Evolutionary conservation across 805 yeast genomes (phyloP).

Genomic region (Barnettozyma pratensis): DNA sequence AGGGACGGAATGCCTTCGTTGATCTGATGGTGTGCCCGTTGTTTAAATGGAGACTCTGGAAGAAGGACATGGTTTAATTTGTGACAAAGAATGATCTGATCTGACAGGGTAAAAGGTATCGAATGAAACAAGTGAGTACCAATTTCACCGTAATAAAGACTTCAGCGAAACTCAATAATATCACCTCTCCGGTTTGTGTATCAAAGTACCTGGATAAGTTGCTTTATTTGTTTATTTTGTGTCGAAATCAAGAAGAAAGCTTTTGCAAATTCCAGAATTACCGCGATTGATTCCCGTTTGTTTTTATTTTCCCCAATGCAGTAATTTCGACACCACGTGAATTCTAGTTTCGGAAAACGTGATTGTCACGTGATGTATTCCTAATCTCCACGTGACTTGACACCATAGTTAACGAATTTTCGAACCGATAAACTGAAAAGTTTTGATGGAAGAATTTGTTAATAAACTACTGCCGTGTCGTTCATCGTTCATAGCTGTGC

Average conservation of each 20-base stretch:
- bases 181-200: too few relatives aligned
- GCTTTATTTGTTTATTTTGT: neutral
- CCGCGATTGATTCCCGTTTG: neutral
- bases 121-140: too few relatives aligned
- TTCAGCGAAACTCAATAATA: too few relatives aligned
- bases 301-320: neutral
- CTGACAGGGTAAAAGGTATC: neutral
- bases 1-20: conserved; percentile 37
- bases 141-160: too few relatives aligned
- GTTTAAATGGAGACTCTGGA: conserved; percentile 34
- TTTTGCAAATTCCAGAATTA: conserved; percentile 3
- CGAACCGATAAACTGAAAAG: neutral
- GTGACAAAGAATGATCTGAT: conserved; percentile 3
- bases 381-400: conserved; percentile 4
- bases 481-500: too few relatives aligned
- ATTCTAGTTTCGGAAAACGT: neutral
- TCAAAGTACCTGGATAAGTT: too few relatives aligned
- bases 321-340: neutral
- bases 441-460: neutral
- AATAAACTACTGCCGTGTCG: neutral
- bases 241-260: neutral
- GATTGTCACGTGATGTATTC: neutral
- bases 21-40: conserved; percentile 44
- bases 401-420: neutral
- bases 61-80: conserved; percentile 22